phyloP scores from a whole-genome alignment of 208 protist genomes.

The Phytomonas francai region DNA sequence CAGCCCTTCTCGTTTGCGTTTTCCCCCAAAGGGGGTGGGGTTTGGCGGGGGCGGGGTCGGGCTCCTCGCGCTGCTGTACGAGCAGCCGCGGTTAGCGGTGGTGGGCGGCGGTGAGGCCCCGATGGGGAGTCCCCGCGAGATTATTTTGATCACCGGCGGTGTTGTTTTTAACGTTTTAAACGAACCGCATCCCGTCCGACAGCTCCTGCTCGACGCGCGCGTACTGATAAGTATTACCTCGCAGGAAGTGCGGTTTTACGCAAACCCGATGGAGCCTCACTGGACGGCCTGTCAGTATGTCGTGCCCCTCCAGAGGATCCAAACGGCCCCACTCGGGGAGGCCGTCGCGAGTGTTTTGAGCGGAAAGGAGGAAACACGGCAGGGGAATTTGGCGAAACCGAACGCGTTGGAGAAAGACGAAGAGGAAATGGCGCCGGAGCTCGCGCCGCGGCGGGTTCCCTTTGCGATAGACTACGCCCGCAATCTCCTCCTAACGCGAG shows the following conservation, averaged over 20 bases:
- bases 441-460: slow-evolving; percentile 15
- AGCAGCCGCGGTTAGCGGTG: slow-evolving; percentile 46
- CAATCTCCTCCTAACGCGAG: slow-evolving; percentile 26
- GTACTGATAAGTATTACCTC: slow-evolving; percentile 31
- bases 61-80: slow-evolving; percentile 53
- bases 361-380: too few relatives aligned
- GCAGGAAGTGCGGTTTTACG: slow-evolving; percentile 24
- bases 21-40: slow-evolving; percentile 15
- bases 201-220: slow-evolving; percentile 23
- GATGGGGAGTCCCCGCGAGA: slow-evolving; percentile 22
- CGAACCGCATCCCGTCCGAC: slow-evolving; percentile 17
- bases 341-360: slow-evolving; percentile 1
- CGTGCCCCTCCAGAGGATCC: not conserved
- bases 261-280: slow-evolving; percentile 25
- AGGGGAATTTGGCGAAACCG: not conserved
- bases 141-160: slow-evolving; percentile 16
- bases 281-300: slow-evolving; percentile 10
- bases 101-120: slow-evolving; percentile 53
- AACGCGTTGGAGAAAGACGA: not conserved
- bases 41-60: slow-evolving; percentile 39
- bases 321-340: not conserved
- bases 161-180: slow-evolving; percentile 11
- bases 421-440: too few relatives aligned
- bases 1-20: slow-evolving; percentile 9
- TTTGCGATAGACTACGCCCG: slow-evolving; percentile 37